Base-by-base conservation (phyloP, 1,284 basidiomycete species). In the Thelephora terrestris region DNA sequence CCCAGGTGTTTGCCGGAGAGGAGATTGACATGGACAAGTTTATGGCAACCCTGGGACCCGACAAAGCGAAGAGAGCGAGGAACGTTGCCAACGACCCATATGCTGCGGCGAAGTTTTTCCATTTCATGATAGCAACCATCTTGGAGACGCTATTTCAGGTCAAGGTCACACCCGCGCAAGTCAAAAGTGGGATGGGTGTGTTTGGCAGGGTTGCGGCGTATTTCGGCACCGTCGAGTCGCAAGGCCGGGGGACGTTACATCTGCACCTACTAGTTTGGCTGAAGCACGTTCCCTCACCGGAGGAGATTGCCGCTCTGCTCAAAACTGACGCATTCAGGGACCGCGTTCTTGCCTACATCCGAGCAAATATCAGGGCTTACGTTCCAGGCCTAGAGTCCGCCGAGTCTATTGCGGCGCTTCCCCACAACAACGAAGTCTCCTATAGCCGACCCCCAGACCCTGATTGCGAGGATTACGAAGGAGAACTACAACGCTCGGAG, bases 11-110 rank as follows among this genome's bases (percentile, higher is more conserved):
- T 18, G 58, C 61, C 0, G 68, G 72, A 0, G 59, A 64, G 44
- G 48, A 68, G 0, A 69, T 73, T 4, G 53, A 72, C 39, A 35
- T 72, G 27, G 64, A 72, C 46, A 7, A 47, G 0, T 69, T 71
- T 45, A 27, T 48, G 1, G 21, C 50, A 2, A 52, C 52, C 5
- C 17, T 49, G 4, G 68, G 65, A 0, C 70, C 65, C 0, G 55
- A 56, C 17, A 53, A 47, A 3, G 47, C 55, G 0, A 12, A 61
- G 38, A 54, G 62, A 0, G 60, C 61, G 1, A 5, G 44, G 1
- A 70, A 67, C 40, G 60, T 72, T 3, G 63, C 68, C 0, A 7
- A 24, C 0, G 66, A 75, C 56, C 67, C 68, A 16, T 72, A 58
- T 51, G 66, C 66, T 0, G 58, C 66, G 0, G 62, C 66, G 0